Conservation (phyloP, 2,329 filamentous ascomycete genomes). For the Aspergillus fumigatus region DNA sequence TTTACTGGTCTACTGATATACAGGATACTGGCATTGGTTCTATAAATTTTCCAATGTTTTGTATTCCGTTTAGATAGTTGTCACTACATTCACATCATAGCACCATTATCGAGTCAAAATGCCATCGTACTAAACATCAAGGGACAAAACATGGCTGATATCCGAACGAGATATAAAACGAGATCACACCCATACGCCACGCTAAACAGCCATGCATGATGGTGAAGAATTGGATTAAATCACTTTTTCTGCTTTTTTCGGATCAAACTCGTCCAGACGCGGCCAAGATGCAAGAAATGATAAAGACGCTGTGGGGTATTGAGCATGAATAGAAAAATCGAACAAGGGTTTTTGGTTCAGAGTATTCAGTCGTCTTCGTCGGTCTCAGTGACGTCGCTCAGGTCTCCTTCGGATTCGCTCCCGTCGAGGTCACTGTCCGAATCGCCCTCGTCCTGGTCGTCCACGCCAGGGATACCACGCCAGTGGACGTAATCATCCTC, state of each 20-base stretch:
- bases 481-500: slow-evolving; percentile 79
- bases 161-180: slow-evolving; percentile 4
- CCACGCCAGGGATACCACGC: slow-evolving; percentile 67
- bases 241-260: slow-evolving; percentile 8
- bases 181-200: slow-evolving; percentile 19
- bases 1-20: too few species aligned
- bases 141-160: not conserved
- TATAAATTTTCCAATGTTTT: not conserved
- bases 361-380: slow-evolving; percentile 35
- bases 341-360: not conserved
- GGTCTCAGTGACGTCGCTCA: slow-evolving; percentile 40
- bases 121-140: not conserved
- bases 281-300: not conserved
- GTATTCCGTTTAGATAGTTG: not conserved
- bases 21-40: too few species aligned
- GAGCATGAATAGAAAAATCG: not conserved
- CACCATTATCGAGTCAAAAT: not conserved
- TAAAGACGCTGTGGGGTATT: not conserved
- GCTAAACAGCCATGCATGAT: slow-evolving; percentile 12
- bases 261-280: not conserved
- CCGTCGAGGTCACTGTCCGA: slow-evolving; percentile 34
- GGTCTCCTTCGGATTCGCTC: slow-evolving; percentile 27
- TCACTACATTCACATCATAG: not conserved
- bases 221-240: not conserved
- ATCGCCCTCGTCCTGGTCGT: slow-evolving; percentile 54